A percentile compares a stretch with the other conserved stretches of the same genome.
phyloP scores from a whole-genome alignment of 257 asterid genomes.

The Gentiana dahurica region DNA sequence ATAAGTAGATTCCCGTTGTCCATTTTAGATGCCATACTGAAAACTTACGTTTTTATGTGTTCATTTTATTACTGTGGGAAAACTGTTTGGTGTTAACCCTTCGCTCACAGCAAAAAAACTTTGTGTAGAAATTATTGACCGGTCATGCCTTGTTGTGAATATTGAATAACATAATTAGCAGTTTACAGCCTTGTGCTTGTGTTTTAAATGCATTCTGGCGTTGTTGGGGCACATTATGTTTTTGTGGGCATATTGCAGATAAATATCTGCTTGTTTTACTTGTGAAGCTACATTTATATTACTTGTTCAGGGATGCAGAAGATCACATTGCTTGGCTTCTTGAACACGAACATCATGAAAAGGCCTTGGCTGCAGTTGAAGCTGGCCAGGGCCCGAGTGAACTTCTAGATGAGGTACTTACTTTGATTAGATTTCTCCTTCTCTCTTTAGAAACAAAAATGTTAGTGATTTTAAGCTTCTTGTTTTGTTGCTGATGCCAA shows the following conservation, averaged over 20 bases:
- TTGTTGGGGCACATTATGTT: background rate
- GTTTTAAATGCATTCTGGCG: background rate
- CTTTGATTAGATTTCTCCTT: constrained; percentile 7
- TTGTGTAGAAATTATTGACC: too few relatives aligned
- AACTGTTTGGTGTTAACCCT: too few relatives aligned
- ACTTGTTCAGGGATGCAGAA: constrained; percentile 79
- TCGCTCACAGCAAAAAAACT: too few relatives aligned
- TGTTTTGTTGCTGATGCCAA: background rate
- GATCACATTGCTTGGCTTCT: constrained; percentile 99
- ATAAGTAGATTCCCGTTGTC: too few relatives aligned
- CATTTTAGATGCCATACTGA: too few relatives aligned
- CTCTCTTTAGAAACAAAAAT: too few relatives aligned
- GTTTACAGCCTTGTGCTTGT: background rate
- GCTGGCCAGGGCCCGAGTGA: constrained; percentile 94
- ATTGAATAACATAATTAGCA: background rate
- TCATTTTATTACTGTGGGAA: too few relatives aligned
- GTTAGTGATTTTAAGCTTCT: background rate
- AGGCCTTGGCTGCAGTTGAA: constrained; percentile 97
- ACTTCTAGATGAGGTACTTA: constrained; percentile 82
- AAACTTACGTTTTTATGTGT: too few relatives aligned
- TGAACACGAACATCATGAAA: constrained; percentile 89
- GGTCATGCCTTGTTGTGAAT: too few relatives aligned
- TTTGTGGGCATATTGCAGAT: background rate
- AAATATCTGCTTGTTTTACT: background rate
- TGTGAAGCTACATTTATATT: constrained; percentile 10